Base-by-base conservation (phyloP, 140 eudicot species). In the Stevia rebaudiana region DNA sequence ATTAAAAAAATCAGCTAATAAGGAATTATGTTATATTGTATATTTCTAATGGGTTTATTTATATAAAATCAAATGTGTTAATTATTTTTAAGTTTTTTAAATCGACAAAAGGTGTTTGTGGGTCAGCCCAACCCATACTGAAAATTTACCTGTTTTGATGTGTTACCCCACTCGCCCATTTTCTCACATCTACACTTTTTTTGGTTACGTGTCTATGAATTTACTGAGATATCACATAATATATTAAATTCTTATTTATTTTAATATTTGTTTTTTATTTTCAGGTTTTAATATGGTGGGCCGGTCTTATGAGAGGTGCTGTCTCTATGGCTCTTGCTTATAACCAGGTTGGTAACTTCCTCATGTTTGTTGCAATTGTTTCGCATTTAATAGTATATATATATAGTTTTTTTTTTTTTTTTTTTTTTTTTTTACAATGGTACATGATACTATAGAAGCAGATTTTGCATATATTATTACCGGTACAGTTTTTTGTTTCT, bases 251-350 rank as follows among this genome's bases (percentile, higher is more conserved):
- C 4, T 40, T 11, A 8, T 8, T 41, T 24, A 5, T 31, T 31
- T 31, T 56, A 8, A 3, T 15, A 3, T 3, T 56, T 31, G 41
- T 19, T 13, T 69, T 47, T 50, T 37, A 31, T 30, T 24, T 46
- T 31, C 65, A 85, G 89, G 71, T 85, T 23, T 72, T 80, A 11
- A 80, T 82, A 40, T 85, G 94, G 89, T 85, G 94, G 94, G 94
- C 94, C 22, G 89, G 94, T 68, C 86, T 85, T 43, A 85, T 85
- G 94, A 74, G 94, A 64, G 94, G 94, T 11, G 89, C 89, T 25
- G 94, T 85, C 36, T 82, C 94, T 7, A 80, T 85, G 86, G 94
- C 94, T 16, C 86, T 85, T 61, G 88, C 95, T 57, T 87, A 87
- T 74, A 87, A 87, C 48, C 82, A 87, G 94, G 95, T 75, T 59